Evolutionary conservation across 352 stramenopile species (phyloP).

Genomic region (Globisporangium echinulatum): DNA sequence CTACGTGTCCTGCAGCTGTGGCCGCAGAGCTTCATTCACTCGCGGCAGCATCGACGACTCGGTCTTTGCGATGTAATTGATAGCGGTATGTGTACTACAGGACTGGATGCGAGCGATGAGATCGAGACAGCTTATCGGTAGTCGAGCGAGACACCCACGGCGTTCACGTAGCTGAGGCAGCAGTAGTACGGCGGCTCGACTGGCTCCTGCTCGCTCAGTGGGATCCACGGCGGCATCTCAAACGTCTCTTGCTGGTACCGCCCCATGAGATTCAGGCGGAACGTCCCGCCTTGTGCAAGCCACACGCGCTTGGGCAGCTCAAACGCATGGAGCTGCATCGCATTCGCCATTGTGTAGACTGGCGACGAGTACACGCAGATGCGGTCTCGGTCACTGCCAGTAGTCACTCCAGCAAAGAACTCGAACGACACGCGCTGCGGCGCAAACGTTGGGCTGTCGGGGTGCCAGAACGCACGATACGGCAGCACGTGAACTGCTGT

Average conservation of each 20-base stretch:
- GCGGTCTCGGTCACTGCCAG: not conserved
- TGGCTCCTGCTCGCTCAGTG: slow-evolving; percentile 30
- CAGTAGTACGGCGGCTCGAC: slow-evolving; percentile 54
- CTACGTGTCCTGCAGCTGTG: too few species aligned
- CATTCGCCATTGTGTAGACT: slow-evolving; percentile 40
- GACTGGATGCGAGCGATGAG: too few species aligned
- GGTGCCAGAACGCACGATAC: slow-evolving; percentile 77
- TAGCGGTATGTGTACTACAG: too few species aligned
- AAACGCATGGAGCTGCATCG: slow-evolving; percentile 69
- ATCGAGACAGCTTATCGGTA: not conserved
- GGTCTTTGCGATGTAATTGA: not conserved
- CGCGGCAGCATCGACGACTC: too few species aligned
- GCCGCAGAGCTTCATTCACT: not conserved
- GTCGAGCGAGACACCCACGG: slow-evolving; percentile 11
- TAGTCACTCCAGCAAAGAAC: slow-evolving; percentile 22
- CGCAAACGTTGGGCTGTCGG: slow-evolving; percentile 60
- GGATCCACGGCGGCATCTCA: slow-evolving; percentile 44
- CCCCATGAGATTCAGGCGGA: slow-evolving; percentile 54
- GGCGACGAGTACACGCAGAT: slow-evolving; percentile 43
- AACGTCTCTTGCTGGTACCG: slow-evolving; percentile 43
- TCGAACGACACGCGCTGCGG: slow-evolving; percentile 49
- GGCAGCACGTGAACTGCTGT: slow-evolving; percentile 47
- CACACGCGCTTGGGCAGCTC: slow-evolving; percentile 37
- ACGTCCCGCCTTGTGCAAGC: slow-evolving; percentile 26
- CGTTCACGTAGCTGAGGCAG: slow-evolving; percentile 71